Evolutionary conservation across 2,329 filamentous ascomycete genomes (phyloP), one percentile per base, ranked within the genome.

Genomic region (Aspergillus ustus): DNA sequence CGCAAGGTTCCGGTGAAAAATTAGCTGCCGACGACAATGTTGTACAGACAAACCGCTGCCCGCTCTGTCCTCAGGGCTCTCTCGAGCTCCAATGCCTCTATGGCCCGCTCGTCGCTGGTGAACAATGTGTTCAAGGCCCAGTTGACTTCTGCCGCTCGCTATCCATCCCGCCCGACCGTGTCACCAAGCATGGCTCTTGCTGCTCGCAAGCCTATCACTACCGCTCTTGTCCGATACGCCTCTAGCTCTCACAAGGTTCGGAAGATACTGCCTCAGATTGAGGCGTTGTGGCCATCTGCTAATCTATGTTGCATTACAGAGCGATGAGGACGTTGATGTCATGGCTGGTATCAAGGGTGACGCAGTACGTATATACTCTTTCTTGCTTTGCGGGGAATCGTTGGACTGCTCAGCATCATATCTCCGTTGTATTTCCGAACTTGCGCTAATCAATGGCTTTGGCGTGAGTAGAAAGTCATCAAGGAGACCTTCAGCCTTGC

Each of bases 401-500:
- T 11, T 50, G n/a, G 15, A 25, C 17, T 19, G 11, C 28, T 15
- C 28, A 46, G 37, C 50, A 9, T 22, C 19, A 25, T 25, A 25
- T 5, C 25, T 5, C 4, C 25, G 4, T 25, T 25, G 25, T 25
- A 25, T 25, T 25, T 25, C 28, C 28, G 20, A 43, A n/a, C 49
- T 25, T 29, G 8, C 7, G 19, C 50, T 43, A 49, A 59, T 34
- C 37, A 25, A 34, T 5, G 17, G 28, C 31, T 22, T 11, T 59
- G 15, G 22, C 34, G n/a, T 37, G 43, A 22, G 20, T 50, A 91
- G 87, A 79, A 84, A 72, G 84, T 85, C 8, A 84, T 92, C 72
- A 87, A 87, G 70, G 87, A 91, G 15, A 90, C 89, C 1, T 90
- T 93, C 72, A 84, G 83, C 20, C 82, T 93, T 40, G 73, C 76